phyloP scores from a whole-genome alignment of 768 basidiomycete genomes.

The Baorangia bicolor region DNA sequence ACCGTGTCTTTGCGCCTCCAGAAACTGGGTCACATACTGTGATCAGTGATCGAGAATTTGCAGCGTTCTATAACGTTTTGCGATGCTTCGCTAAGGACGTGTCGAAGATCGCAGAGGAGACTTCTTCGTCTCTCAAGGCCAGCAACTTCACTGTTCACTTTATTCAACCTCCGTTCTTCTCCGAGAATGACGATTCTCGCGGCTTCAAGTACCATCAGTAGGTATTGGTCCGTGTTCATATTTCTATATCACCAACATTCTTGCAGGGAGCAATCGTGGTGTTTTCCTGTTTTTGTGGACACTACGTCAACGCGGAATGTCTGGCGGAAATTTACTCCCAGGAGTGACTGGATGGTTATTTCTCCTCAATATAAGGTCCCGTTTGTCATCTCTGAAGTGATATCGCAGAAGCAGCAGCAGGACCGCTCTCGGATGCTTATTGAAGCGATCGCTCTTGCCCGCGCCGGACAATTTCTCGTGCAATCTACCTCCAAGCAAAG shows the following conservation, averaged over 20 bases:
- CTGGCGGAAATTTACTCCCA: slow-evolving; percentile 3
- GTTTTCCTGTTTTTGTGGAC: slow-evolving; percentile 12
- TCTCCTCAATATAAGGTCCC: not conserved
- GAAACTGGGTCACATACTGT: not conserved
- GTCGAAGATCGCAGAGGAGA: rapidly evolving
- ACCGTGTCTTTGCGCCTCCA: not conserved
- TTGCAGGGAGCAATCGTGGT: slow-evolving; percentile 7
- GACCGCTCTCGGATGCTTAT: slow-evolving; percentile 12
- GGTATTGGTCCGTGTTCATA: not conserved
- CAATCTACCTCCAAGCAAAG: not conserved
- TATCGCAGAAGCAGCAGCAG: not conserved
- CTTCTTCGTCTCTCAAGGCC: not conserved
- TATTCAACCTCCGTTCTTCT: slow-evolving; percentile 12
- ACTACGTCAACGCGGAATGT: rapidly evolving
- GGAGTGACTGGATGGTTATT: slow-evolving; percentile 4
- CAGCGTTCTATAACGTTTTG: not conserved
- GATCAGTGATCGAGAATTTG: not conserved
- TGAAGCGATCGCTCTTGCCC: slow-evolving; percentile 5
- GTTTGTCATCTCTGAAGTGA: slow-evolving; percentile 12
- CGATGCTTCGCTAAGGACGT: not conserved
- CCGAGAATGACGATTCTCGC: not conserved
- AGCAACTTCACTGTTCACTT: slow-evolving; percentile 11
- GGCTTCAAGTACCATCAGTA: not conserved
- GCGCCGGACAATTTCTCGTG: not conserved
- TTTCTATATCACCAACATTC: not conserved